Percentiles rank a stretch among this genome's conserved stretches.
Evolutionary conservation across 495 filamentous ascomycete species (phyloP).

Genomic region (Neurospora sp.): DNA sequence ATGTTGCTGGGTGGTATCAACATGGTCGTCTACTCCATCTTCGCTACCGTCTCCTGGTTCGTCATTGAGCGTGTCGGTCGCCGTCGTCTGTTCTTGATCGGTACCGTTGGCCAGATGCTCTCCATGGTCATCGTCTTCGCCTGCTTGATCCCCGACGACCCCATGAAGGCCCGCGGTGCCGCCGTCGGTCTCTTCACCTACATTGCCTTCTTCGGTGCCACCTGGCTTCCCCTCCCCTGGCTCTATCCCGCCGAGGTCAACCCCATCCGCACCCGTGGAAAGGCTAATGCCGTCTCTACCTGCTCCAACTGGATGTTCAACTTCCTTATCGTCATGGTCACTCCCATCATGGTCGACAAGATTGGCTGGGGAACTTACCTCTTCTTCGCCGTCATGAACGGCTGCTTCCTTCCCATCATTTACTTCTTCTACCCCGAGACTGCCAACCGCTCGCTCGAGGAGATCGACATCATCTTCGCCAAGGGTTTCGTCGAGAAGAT

Average conservation of each 20-base stretch:
- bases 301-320: conserved; percentile 77
- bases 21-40: conserved; percentile 70
- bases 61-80: conserved; percentile 67
- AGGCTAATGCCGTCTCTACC: conserved; percentile 67
- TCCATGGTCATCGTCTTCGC: conserved; percentile 70
- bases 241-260: conserved; percentile 60
- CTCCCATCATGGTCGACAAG: conserved; percentile 57
- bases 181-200: conserved; percentile 72
- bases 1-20: conserved; percentile 70
- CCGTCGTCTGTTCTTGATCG: conserved; percentile 60
- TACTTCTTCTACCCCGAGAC: conserved; percentile 75
- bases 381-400: conserved; percentile 67
- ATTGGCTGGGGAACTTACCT: conserved; percentile 72
- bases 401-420: conserved; percentile 60
- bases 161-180: conserved; percentile 52
- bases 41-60: conserved; percentile 71
- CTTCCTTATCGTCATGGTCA: conserved; percentile 74
- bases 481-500: conserved; percentile 71
- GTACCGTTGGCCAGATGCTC: conserved; percentile 57
- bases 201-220: conserved; percentile 67
- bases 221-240: conserved; percentile 65
- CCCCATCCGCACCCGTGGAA: conserved; percentile 62
- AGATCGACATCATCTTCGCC: conserved; percentile 71
- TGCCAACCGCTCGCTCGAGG: conserved; percentile 58
- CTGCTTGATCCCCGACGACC: conserved; percentile 52